Evolutionary conservation across 805 yeast species (phyloP), one percentile per base, ranked within the genome.

Genomic region (Wickerhamomyces ciferrii): DNA sequence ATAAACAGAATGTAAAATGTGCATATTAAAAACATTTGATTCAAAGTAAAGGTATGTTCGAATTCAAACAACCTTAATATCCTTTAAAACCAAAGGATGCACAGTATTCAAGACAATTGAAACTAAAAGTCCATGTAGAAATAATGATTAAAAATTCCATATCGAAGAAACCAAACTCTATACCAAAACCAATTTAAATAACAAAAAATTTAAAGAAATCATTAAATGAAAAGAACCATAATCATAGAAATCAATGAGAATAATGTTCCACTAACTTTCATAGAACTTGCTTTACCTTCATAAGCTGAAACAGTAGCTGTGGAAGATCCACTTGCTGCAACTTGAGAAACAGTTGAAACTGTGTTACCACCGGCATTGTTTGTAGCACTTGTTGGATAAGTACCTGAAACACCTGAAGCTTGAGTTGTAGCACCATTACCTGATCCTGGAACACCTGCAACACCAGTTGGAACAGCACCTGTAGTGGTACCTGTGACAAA

Each of bases 221-320:
- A 15, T 13, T 35, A 35, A 19, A 35, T 35, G 15, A 35, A 35
- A 17, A 19, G 8, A 19, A 35, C 6, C 38, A 35, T 15, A 19
- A 35, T 13, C 18, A 17, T 35, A 10, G 38, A 19, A 4, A 35
- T 19, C 24, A 43, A n/a, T n/a, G n/a, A n/a, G n/a, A n/a, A n/a
- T n/a, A n/a, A n/a, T n/a, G n/a, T n/a, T n/a, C n/a, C n/a, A n/a
- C n/a, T n/a, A n/a, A n/a, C n/a, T n/a, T n/a, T n/a, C n/a, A n/a
- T n/a, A n/a, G n/a, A 38, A 10, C 38, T 18, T 11, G 41, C 46
- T 20, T 38, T 37, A 34, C 39, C 48, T 27, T 39, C 48, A 29
- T 18, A 32, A 31, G 42, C 18, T 5, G 48, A 39, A 14, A 42
- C 43, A 41, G 42, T 21, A 8, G 42, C 25, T 15, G 42, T 25